Evolutionary conservation across 192 early-diverging fungal genomes (phyloP).

Genomic region (Coemansia erecta): DNA sequence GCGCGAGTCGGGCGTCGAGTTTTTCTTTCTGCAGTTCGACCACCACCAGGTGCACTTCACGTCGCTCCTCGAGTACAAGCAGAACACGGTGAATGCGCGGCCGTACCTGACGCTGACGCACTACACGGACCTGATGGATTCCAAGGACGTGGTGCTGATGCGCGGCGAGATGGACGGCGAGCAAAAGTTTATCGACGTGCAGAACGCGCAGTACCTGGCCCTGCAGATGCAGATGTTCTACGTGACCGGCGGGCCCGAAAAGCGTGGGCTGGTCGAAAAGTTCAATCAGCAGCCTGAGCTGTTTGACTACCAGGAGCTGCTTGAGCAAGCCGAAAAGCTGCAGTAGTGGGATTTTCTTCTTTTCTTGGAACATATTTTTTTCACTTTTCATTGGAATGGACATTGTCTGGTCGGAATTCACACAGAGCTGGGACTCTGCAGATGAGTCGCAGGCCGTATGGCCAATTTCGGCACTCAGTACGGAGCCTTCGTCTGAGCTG

Average conservation of each 20-base stretch:
- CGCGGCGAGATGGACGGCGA: slow-evolving; percentile 68
- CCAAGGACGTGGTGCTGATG: slow-evolving; percentile 90
- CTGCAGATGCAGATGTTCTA: slow-evolving; percentile 87
- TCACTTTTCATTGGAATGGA: slow-evolving; percentile 7
- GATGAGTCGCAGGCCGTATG: slow-evolving; percentile 16
- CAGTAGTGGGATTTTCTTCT: not conserved
- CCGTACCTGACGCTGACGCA: slow-evolving; percentile 83
- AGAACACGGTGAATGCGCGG: slow-evolving; percentile 70
- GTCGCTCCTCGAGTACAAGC: slow-evolving; percentile 85
- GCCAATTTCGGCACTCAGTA: slow-evolving; percentile 23
- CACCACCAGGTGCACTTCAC: slow-evolving; percentile 88
- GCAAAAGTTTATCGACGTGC: slow-evolving; percentile 55
- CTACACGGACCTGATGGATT: slow-evolving; percentile 77
- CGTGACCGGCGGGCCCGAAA: slow-evolving; percentile 66
- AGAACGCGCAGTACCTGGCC: slow-evolving; percentile 77
- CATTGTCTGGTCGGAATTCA: slow-evolving; percentile 34
- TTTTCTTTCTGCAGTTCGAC: slow-evolving; percentile 81
- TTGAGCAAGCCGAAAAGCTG: slow-evolving; percentile 53
- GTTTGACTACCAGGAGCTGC: slow-evolving; percentile 69
- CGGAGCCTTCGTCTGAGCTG: slow-evolving; percentile 76
- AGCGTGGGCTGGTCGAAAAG: slow-evolving; percentile 65
- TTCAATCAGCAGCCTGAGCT: slow-evolving; percentile 75
- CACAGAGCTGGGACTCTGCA: slow-evolving; percentile 26
- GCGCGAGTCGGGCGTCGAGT: slow-evolving; percentile 77
- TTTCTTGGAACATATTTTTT: not conserved